A percentile compares a stretch with the other conserved stretches of the same genome.
These are phyloP conservation scores for Linum lewisii DNA, from an alignment of 345 rosid species.

Conservation along the genomic window DNA sequence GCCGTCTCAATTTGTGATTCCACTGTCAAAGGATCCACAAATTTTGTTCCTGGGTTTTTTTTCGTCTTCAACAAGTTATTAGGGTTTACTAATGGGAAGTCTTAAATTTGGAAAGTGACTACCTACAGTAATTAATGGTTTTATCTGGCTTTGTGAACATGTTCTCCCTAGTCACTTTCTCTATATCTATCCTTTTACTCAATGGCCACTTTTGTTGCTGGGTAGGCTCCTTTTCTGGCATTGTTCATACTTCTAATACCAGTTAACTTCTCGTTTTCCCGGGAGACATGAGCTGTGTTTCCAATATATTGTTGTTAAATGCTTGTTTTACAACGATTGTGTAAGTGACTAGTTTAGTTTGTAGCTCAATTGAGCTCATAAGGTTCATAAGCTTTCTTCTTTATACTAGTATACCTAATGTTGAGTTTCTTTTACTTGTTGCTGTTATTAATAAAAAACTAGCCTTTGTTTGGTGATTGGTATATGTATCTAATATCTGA, in stretches of 20 bases:
- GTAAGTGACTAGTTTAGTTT: background rate
- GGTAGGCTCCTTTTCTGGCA: conserved; percentile 9
- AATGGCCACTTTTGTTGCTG: background rate
- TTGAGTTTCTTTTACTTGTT: conserved; percentile 8
- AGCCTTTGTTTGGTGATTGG: background rate
- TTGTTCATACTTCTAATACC: conserved; percentile 3
- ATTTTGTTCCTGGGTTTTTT: background rate
- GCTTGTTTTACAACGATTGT: background rate
- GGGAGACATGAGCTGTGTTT: conserved; percentile 1
- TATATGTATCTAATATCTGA: background rate
- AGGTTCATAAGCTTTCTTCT: conserved; percentile 6
- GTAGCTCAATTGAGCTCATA: conserved; percentile 14
- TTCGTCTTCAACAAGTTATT: background rate
- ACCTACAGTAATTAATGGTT: background rate
- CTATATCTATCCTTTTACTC: conserved; percentile 6
- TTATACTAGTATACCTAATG: conserved; percentile 12
- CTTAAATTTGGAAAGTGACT: conserved; percentile 1
- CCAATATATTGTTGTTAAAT: background rate
- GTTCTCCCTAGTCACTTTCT: conserved; percentile 8
- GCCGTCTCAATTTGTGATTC: background rate
- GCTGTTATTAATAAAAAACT: background rate
- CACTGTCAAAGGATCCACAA: background rate
- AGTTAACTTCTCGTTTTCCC: background rate
- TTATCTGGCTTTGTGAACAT: background rate
- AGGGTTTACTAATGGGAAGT: background rate